phyloP scores from a whole-genome alignment of 2,329 filamentous ascomycete species.

The Sphaerulina populicola region DNA sequence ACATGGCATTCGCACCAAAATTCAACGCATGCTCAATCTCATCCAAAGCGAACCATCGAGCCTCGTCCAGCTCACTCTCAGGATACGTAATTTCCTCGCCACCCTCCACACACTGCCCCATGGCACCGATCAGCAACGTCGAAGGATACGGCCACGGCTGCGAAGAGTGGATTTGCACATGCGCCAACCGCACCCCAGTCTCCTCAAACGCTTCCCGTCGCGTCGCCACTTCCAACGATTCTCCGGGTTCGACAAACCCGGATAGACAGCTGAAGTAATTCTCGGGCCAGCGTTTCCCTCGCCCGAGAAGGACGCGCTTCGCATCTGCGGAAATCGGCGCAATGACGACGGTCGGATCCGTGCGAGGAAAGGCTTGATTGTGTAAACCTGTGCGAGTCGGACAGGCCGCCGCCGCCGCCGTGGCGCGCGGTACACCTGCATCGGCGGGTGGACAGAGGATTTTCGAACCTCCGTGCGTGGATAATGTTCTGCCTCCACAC shows the following conservation, averaged over 20 bases:
- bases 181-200: slow-evolving; percentile 64
- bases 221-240: slow-evolving; percentile 77
- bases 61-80: slow-evolving; percentile 19
- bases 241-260: slow-evolving; percentile 76
- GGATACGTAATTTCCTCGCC: slow-evolving; percentile 23
- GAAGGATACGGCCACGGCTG: slow-evolving; percentile 85
- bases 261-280: slow-evolving; percentile 22
- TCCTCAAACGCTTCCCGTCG: slow-evolving; percentile 82
- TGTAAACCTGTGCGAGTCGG: slow-evolving; percentile 20
- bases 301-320: slow-evolving; percentile 18
- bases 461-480: slow-evolving; percentile 19
- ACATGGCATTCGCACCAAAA: slow-evolving; percentile 22
- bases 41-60: slow-evolving; percentile 21
- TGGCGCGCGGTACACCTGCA: slow-evolving; percentile 16
- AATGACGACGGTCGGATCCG: slow-evolving; percentile 21
- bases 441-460: slow-evolving; percentile 21
- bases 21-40: slow-evolving; percentile 21
- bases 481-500: slow-evolving; percentile 18
- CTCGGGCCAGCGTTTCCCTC: slow-evolving; percentile 21
- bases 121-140: slow-evolving; percentile 65
- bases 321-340: slow-evolving; percentile 20
- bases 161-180: slow-evolving; percentile 72
- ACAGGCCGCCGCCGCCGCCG: slow-evolving; percentile 6
- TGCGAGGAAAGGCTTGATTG: slow-evolving; percentile 21
- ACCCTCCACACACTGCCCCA: slow-evolving; percentile 19